Base-by-base conservation (phyloP, 2,329 filamentous ascomycete genomes). In the Teratosphaeria viscida region DNA sequence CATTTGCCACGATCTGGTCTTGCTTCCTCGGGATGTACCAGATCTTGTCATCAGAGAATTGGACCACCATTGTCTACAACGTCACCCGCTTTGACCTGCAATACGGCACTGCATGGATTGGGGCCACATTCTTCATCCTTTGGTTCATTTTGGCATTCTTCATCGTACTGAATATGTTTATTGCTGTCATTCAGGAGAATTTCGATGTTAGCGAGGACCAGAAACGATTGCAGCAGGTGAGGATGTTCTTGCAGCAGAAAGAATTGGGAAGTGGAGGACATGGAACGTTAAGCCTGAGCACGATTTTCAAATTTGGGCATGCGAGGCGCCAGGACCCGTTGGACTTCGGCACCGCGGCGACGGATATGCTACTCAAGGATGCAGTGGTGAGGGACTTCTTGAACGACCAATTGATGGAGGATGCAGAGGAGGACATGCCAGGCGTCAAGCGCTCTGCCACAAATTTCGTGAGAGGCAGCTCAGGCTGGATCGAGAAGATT, bases 111-210 rank as follows among this genome's bases (percentile, higher is more conserved):
- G 83, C 89, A 8, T 97, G 94, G 92, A 91, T 97, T 59, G 91
- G 89, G 10, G 91, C 92, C 8, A 81, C 89, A 1, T 96, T 99
- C 67, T 81, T 96, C 66, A 90, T 96, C 63, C 82, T 92, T 65
- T 99, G 94, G 94, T 97, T 96, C 74, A 94, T 96, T 60, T 81
- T 99, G 52, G 83, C 91, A 5, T 96, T 95, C 73, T 92, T 97
- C 72, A 95, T 99, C 76, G 83, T 97, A 62, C 78, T 99, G 77
- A 99, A 97, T 71, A 99, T 99, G 94, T 99, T 99, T 79, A 97
- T 99, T 89, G 94, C 94, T 80, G 94, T 99, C 76, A 99, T 99
- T 65, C 94, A 99, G 74, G 94, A 99, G 72, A 99, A 96, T 70
- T 99, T 99, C 72, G 94, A 99, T 75, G 91, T 99, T 29, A 95